Evolutionary conservation across 1,284 basidiomycete genomes (phyloP).

Genomic region (Pseudozyma thailandica): DNA sequence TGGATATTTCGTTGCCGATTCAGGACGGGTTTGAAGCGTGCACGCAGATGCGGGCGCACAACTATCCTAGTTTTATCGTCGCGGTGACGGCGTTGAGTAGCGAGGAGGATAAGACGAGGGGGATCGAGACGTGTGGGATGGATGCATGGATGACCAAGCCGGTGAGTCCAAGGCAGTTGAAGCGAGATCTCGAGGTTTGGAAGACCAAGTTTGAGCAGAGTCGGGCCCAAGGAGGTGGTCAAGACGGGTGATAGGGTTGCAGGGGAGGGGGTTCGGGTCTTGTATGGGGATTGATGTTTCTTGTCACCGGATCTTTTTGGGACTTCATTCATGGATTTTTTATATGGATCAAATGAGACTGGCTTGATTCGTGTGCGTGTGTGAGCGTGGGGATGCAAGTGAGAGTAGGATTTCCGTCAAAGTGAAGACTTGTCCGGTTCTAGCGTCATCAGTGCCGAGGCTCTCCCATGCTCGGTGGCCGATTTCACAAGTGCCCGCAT

Average conservation of each 20-base stretch:
- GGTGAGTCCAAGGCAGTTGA: conserved; percentile 32
- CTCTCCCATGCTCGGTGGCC: too few species aligned
- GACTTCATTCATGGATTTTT: too few species aligned
- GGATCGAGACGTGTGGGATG: conserved; percentile 52
- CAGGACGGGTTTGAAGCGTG: conserved; percentile 58
- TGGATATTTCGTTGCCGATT: conserved; percentile 59
- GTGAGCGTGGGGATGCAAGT: too few species aligned
- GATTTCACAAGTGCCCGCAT: too few species aligned
- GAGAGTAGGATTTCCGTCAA: too few species aligned
- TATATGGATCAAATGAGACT: too few species aligned
- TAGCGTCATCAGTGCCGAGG: too few species aligned
- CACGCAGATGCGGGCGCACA: conserved; percentile 50
- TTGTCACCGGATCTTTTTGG: too few species aligned
- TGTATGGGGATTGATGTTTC: too few species aligned
- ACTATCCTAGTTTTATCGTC: conserved; percentile 43
- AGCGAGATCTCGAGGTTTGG: conserved; percentile 30
- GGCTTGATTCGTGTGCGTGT: too few species aligned
- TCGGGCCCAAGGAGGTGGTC: not conserved
- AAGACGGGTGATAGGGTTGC: not conserved
- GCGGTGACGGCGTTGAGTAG: conserved; percentile 58
- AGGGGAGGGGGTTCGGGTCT: too few species aligned
- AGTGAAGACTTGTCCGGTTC: too few species aligned
- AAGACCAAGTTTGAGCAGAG: conserved; percentile 14
- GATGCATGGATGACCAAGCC: conserved; percentile 62
- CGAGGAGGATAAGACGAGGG: conserved; percentile 49